Evolutionary conservation across 2,329 filamentous ascomycete species (phyloP), one percentile per base, ranked within the genome.

Genomic region (Delphinella strobiligena): DNA sequence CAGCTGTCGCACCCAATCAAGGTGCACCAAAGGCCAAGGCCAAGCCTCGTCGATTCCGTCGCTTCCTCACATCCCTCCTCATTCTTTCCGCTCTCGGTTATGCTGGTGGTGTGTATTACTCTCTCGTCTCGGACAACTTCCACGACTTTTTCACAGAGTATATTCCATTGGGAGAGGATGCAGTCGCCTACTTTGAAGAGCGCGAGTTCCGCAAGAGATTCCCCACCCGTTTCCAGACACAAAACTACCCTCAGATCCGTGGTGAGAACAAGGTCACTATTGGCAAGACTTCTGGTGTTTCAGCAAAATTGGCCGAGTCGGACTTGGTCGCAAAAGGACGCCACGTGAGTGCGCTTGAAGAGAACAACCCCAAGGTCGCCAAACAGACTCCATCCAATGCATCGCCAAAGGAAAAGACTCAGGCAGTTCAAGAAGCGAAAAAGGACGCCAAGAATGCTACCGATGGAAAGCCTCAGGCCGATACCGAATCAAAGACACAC

Each of bases 61-160:
- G 80, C 57, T 80, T 87, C 56, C 64, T 95, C 42, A 64, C 88
- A 49, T 83, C 82, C 40, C 63, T 95, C 36, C 66, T 88, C 46
- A 63, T 94, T 33, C 73, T 95, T 19, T 78, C 82, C 18, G 76
- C 77, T 4, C 62, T 93, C 33, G 79, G 82, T 30, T 98, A 94
- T 54, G 83, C 75, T 41, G 87, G 87, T 48, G 87, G 89, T 50
- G 80, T 95, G 40, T 94, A 83, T 71, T 91, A 93, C 62, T 89
- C 91, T 40, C 78, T 93, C 48, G 74, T 91, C 62, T 93, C 82
- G 56, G 91, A 98, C 69, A 94, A 86, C 65, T 98, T 96, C 74
- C 89, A 98, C 65, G 91, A 98, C 63, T 91, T 95, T 69, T 98
- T 98, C 66, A 96, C 88, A 53, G 88, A 95, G 65, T 98, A 89